These are phyloP conservation scores for Myxozyma mucilagina DNA, from an alignment of 805 yeast genomes.

Conservation along the genomic window DNA sequence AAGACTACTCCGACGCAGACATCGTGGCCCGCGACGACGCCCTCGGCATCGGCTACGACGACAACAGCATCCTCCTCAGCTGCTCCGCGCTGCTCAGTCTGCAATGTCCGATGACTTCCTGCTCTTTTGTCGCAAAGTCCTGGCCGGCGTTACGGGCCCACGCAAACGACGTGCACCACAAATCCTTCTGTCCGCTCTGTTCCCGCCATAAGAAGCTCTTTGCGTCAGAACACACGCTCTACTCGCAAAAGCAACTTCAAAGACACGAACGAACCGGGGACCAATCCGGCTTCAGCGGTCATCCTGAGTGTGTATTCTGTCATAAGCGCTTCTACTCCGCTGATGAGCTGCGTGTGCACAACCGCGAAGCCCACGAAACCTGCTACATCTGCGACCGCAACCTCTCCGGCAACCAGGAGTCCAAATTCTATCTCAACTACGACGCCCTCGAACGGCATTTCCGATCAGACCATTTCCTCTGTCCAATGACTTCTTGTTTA, in stretches of 20 bases:
- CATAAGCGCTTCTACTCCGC: constrained; percentile 77
- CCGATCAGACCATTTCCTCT: constrained; percentile 67
- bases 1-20: constrained; percentile 42
- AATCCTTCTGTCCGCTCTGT: constrained; percentile 72
- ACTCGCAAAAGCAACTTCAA: constrained; percentile 60
- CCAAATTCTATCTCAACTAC: constrained; percentile 77
- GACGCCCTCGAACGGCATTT: constrained; percentile 76
- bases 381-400: constrained; percentile 85
- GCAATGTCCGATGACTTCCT: constrained; percentile 54
- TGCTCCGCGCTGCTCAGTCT: too few relatives aligned
- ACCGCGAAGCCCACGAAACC: constrained; percentile 80
- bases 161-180: constrained; percentile 61
- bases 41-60: constrained; percentile 62
- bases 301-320: constrained; percentile 86
- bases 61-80: too few relatives aligned
- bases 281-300: constrained; percentile 72
- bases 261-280: constrained; percentile 77
- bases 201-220: constrained; percentile 74
- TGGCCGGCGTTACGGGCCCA: constrained; percentile 68
- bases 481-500: constrained; percentile 73
- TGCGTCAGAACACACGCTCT: constrained; percentile 65
- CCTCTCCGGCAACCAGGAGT: constrained; percentile 50
- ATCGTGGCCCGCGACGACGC: constrained; percentile 46
- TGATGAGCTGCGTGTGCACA: constrained; percentile 80
- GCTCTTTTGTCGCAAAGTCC: constrained; percentile 46